These are phyloP conservation scores for Oryza nivara DNA, from an alignment of 176 grass and related monocot species.

Conservation along the genomic window DNA sequence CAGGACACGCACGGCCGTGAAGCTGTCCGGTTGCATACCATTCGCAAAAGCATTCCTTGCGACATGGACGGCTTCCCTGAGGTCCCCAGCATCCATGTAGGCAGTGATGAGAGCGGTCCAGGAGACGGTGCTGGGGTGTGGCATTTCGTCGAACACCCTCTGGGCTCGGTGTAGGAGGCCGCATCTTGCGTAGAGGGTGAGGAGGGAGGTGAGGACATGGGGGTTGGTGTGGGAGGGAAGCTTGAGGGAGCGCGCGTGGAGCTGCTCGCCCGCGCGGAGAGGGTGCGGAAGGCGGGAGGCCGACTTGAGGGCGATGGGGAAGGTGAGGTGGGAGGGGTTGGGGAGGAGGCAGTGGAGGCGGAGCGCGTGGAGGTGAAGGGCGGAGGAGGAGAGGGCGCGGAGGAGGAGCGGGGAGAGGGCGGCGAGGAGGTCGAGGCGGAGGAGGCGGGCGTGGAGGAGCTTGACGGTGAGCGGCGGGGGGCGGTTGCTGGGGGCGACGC, in stretches of 20 bases:
- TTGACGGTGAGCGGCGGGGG: slow-evolving; percentile 35
- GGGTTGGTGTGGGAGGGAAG: slow-evolving; percentile 45
- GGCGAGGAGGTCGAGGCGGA: slow-evolving; percentile 50
- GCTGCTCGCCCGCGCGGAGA: slow-evolving; percentile 38
- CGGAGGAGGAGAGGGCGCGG: slow-evolving; percentile 44
- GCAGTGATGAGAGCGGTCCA: slow-evolving; percentile 73
- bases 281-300: slow-evolving; percentile 52
- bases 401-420: slow-evolving; percentile 28
- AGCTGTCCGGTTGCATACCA: slow-evolving; percentile 56
- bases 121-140: slow-evolving; percentile 45
- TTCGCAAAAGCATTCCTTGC: slow-evolving; percentile 30
- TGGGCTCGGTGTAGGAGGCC: slow-evolving; percentile 33
- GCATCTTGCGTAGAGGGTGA: slow-evolving; percentile 57
- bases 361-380: slow-evolving; percentile 48
- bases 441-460: slow-evolving; percentile 54
- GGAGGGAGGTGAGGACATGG: slow-evolving; percentile 61
- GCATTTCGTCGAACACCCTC: slow-evolving; percentile 70
- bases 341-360: slow-evolving; percentile 40
- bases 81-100: slow-evolving; percentile 43
- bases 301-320: slow-evolving; percentile 60
- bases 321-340: slow-evolving; percentile 53
- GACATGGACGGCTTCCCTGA: slow-evolving; percentile 22
- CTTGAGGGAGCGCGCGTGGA: slow-evolving; percentile 63
- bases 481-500: neutral
- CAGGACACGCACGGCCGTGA: slow-evolving; percentile 53